Evolutionary conservation across 2,329 filamentous ascomycete genomes (phyloP), one percentile per base, ranked within the genome.

Genomic region (Knoxdaviesia capensis): DNA sequence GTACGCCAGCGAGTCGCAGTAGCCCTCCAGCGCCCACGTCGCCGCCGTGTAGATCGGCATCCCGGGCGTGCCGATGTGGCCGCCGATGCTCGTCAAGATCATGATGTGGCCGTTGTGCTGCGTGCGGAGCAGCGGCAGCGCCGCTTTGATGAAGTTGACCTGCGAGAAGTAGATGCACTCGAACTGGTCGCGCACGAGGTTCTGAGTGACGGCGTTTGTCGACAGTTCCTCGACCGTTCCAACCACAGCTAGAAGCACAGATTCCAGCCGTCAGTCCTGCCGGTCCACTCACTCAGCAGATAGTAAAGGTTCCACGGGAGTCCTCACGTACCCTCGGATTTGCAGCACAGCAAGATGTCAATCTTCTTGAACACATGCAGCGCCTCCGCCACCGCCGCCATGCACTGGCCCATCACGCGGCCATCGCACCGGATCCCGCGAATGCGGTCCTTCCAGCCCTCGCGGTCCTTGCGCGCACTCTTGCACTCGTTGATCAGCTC

Each of bases 101-200:
- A 96, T 79, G 48, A 96, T 80, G 57, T 98, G 90, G 0, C 90
- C 90, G 6, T 79, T 86, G 50, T 80, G 77, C 53, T 87, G 80
- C 46, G 69, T 67, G 37, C 90, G 72, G 57, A 96, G 78, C 43
- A 77, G 69, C 1, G 88, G 86, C 28, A 98, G 66, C 1, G 77
- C 69, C 9, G 87, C 82, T 57, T 90, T 92, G 63, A 96, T 92
- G 55, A 93, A 84, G 60, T 96, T 96, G 57, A 96, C 80, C 44
- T 92, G 86, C 1, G 84, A 85, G 58, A 96, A 96, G 65, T 92
- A 96, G 52, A 93, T 85, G 48, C 77, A 77, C 58, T 96, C 88
- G 56, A 96, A 94, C 56, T 94, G 88, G 53, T 93, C 83, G 46
- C 82, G 75, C 34, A 92, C 79, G 11, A 94, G 70, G 45, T 79